Percentiles rank a stretch among this genome's conserved stretches.
These are phyloP conservation scores for Biscogniauxia mediterranea DNA, from an alignment of 2,329 filamentous ascomycete genomes.

Conservation along the genomic window DNA sequence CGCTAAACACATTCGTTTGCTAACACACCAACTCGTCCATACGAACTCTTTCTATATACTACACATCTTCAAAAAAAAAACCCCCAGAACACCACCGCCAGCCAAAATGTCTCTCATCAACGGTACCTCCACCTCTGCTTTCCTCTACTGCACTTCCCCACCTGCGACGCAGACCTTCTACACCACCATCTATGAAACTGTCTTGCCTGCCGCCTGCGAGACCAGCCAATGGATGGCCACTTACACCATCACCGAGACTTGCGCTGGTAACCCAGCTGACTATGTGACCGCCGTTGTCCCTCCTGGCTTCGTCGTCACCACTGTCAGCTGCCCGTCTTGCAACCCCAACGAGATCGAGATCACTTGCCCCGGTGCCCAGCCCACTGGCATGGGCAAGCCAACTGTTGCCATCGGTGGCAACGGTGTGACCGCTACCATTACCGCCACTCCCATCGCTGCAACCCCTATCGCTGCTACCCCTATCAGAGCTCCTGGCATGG, in stretches of 20 bases:
- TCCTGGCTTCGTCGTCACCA: constrained; percentile 39
- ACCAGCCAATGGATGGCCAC: constrained; percentile 39
- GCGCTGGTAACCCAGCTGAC: constrained; percentile 30
- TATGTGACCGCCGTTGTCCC: constrained; percentile 33
- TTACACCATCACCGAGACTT: constrained; percentile 40
- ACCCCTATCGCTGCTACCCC: constrained; percentile 14
- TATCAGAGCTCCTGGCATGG: constrained; percentile 5
- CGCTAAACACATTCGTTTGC: constrained; percentile 10
- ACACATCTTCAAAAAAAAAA: too few species aligned
- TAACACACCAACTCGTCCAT: constrained; percentile 3
- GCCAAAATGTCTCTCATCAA: constrained; percentile 28
- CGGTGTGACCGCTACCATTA: constrained; percentile 35
- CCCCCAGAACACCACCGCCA: not conserved
- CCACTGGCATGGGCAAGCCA: constrained; percentile 26
- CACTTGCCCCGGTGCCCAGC: constrained; percentile 37
- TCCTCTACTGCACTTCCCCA: constrained; percentile 31
- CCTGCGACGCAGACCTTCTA: constrained; percentile 29
- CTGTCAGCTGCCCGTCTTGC: constrained; percentile 36
- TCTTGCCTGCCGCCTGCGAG: constrained; percentile 37
- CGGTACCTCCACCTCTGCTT: constrained; percentile 30
- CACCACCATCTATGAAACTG: constrained; percentile 40
- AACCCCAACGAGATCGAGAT: constrained; percentile 33
- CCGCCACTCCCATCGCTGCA: constrained; percentile 13
- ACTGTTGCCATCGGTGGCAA: constrained; percentile 34
- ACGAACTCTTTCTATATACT: constrained; percentile 5